phyloP scores from a whole-genome alignment of 768 basidiomycete species.

The Pleurotus citrinopileatus region DNA sequence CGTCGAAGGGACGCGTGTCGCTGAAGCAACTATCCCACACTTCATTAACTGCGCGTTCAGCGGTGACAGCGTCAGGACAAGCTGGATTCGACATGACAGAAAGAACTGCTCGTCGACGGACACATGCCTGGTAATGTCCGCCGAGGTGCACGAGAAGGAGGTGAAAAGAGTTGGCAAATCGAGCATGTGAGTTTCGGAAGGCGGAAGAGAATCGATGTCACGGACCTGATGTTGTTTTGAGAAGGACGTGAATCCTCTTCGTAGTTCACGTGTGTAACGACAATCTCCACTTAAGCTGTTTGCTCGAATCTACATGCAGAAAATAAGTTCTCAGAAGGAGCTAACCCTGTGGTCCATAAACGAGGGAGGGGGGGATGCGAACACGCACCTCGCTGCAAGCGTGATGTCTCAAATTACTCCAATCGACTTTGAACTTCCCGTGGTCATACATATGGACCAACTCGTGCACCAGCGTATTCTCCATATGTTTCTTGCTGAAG shows the following conservation, averaged over 20 bases:
- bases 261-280: slow-evolving; percentile 76
- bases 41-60: slow-evolving; percentile 90
- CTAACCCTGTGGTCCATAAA: neutral
- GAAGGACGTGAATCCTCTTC: slow-evolving; percentile 73
- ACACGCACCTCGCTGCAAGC: slow-evolving; percentile 95
- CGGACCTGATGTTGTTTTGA: slow-evolving; percentile 92
- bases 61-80: slow-evolving; percentile 72
- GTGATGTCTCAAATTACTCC: slow-evolving; percentile 87
- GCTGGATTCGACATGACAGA: slow-evolving; percentile 81
- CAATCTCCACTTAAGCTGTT: slow-evolving; percentile 95
- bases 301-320: slow-evolving; percentile 75
- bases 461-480: slow-evolving; percentile 91
- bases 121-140: slow-evolving; percentile 62
- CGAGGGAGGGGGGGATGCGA: no score
- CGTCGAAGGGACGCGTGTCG: slow-evolving; percentile 96
- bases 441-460: slow-evolving; percentile 95
- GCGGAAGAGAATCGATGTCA: slow-evolving; percentile 11
- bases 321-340: neutral
- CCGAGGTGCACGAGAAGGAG: neutral
- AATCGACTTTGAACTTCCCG: slow-evolving; percentile 91
- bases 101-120: slow-evolving; percentile 79
- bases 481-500: slow-evolving; percentile 81
- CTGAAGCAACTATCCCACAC: slow-evolving; percentile 97
- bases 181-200: slow-evolving; percentile 3
- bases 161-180: slow-evolving; percentile 14